Evolutionary conservation across 768 basidiomycete species (phyloP).

Genomic region (Mycena floridula): DNA sequence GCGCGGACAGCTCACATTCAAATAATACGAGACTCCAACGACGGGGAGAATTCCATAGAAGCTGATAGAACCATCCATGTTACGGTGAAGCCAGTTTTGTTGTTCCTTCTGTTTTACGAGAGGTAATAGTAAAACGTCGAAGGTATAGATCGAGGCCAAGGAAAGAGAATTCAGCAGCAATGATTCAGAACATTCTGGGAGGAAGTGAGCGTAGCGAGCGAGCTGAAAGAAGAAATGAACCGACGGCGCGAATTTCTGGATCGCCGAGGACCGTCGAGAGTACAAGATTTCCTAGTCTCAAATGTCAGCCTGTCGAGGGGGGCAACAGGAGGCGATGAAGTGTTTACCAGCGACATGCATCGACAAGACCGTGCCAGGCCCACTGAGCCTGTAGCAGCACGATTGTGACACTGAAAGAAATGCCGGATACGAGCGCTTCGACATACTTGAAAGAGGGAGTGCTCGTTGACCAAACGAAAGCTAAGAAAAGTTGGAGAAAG

Average conservation of each 20-base stretch:
- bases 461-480: too few species aligned
- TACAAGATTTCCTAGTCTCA: conserved; percentile 63
- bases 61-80: conserved; percentile 74
- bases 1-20: conserved; percentile 63
- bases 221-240: too few species aligned
- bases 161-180: conserved; percentile 67
- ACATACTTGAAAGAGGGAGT: too few species aligned
- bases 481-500: too few species aligned
- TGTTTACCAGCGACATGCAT: conserved; percentile 77
- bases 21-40: conserved; percentile 68
- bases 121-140: conserved; percentile 66
- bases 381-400: conserved; percentile 53
- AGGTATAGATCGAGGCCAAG: conserved; percentile 66
- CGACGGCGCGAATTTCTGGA: conserved; percentile 64
- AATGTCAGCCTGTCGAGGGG: too few species aligned
- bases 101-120: conserved; percentile 44
- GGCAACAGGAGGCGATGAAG: too few species aligned
- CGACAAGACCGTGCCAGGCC: conserved; percentile 52
- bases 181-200: conserved; percentile 72
- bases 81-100: conserved; percentile 62
- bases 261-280: conserved; percentile 57
- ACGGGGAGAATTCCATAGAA: conserved; percentile 76
- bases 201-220: too few species aligned
- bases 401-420: conserved; percentile 66
- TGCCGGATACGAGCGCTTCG: conserved; percentile 58